These are phyloP conservation scores for Neospora caninum DNA, from an alignment of 169 alveolate species.

Conservation along the genomic window DNA sequence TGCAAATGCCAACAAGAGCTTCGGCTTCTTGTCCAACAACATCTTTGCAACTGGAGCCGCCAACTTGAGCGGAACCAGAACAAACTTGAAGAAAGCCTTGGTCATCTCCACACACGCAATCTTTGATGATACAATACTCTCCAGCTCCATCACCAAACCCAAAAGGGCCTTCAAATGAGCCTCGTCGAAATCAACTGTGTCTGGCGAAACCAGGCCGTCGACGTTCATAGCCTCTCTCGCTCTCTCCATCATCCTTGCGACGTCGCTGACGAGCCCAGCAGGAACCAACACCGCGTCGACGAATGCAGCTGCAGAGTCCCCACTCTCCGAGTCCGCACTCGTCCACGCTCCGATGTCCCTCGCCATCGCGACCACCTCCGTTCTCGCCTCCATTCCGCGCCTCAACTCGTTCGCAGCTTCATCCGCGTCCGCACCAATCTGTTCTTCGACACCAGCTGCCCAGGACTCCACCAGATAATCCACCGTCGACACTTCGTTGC, in stretches of 20 bases:
- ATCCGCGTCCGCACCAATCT: too few relatives aligned
- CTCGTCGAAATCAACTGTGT: too few relatives aligned
- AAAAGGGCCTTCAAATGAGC: background rate
- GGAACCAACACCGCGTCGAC: background rate
- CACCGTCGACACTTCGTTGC: too few relatives aligned
- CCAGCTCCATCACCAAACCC: background rate
- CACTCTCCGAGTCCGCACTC: too few relatives aligned
- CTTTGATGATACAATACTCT: background rate
- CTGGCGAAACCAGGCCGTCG: too few relatives aligned
- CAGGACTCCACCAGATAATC: too few relatives aligned
- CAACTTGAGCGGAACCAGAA: background rate
- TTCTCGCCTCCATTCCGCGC: too few relatives aligned
- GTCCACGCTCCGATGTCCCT: background rate
- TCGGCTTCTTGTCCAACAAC: slow-evolving; percentile 8
- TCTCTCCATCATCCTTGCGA: background rate
- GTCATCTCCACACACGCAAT: background rate
- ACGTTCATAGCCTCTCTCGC: background rate
- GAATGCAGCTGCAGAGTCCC: background rate
- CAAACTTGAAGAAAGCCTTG: background rate
- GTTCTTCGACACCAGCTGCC: too few relatives aligned
- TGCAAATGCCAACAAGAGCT: background rate
- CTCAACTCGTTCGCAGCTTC: too few relatives aligned
- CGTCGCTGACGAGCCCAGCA: background rate
- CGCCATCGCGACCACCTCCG: too few relatives aligned
- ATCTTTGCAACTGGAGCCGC: background rate